Evolutionary conservation across 2,329 filamentous ascomycete genomes (phyloP).

Genomic region (Pseudogymnoascus sp.): DNA sequence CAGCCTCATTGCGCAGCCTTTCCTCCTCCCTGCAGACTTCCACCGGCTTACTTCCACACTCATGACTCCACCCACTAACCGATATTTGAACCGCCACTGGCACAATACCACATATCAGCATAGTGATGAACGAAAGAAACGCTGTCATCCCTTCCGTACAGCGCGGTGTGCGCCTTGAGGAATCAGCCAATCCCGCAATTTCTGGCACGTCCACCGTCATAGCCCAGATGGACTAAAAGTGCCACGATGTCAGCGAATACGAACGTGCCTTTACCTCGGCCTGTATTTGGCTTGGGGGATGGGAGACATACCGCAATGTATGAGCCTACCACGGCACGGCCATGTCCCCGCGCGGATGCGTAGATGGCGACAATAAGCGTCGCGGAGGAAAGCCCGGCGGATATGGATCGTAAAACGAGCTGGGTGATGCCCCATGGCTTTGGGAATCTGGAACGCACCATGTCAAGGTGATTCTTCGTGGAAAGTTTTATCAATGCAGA

Average conservation of each 20-base stretch:
- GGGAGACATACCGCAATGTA: not conserved
- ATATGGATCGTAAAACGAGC: not conserved
- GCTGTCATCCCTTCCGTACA: not conserved
- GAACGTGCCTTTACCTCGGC: not conserved
- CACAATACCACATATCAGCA: not conserved
- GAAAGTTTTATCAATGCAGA: not conserved
- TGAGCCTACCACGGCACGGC: not conserved
- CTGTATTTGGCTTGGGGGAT: not conserved
- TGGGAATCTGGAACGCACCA: not conserved
- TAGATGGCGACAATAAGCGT: not conserved
- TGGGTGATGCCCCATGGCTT: not conserved
- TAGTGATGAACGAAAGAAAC: not conserved
- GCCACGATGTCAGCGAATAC: not conserved
- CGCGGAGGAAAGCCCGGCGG: not conserved
- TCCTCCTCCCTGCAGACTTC: not conserved
- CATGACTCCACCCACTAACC: not conserved
- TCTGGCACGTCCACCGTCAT: not conserved
- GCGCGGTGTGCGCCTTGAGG: not conserved
- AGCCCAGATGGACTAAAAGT: not conserved
- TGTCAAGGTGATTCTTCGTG: not conserved
- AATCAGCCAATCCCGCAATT: not conserved
- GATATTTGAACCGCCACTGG: not conserved
- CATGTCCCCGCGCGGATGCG: not conserved
- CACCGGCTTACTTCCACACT: not conserved
- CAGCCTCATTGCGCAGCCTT: not conserved